phyloP scores from a whole-genome alignment of 2,329 filamentous ascomycete species.

The Cryphonectria naterciae region DNA sequence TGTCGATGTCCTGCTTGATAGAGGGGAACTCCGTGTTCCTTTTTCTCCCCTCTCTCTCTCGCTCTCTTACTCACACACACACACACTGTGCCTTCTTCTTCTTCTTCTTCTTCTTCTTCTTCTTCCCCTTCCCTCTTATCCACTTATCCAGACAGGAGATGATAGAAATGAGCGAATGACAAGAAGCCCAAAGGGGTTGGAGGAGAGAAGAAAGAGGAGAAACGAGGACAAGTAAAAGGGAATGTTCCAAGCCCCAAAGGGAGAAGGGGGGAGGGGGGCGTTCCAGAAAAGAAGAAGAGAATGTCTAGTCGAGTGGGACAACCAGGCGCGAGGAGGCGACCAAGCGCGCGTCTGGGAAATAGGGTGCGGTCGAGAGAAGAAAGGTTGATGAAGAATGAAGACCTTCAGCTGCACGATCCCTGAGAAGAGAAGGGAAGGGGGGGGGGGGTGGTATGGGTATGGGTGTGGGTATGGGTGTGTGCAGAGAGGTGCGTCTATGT shows the following conservation, averaged over 20 bases:
- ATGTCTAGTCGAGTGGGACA: slow-evolving; percentile 21
- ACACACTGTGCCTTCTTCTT: too few relatives aligned
- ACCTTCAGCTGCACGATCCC: slow-evolving; percentile 2
- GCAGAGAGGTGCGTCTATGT: neutral
- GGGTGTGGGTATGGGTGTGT: neutral
- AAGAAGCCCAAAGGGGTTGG: slow-evolving; percentile 5
- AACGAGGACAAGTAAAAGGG: slow-evolving; percentile 9
- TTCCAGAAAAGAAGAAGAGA: neutral
- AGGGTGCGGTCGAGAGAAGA: slow-evolving; percentile 13
- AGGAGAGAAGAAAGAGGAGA: neutral
- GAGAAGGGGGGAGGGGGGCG: too few relatives aligned
- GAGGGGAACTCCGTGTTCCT: neutral
- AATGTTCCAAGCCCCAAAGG: neutral
- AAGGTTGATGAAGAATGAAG: slow-evolving; percentile 5
- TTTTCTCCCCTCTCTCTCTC: neutral
- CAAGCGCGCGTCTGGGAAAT: slow-evolving; percentile 44
- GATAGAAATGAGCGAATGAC: slow-evolving; percentile 26
- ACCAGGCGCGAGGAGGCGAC: slow-evolving; percentile 30
- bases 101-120: neutral
- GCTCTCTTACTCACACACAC: too few relatives aligned
- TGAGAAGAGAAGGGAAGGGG: neutral
- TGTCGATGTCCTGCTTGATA: neutral
- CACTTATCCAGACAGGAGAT: slow-evolving; percentile 2
- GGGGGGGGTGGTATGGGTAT: neutral
- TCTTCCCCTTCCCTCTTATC: neutral